These are phyloP conservation scores for Endotrypanum monterogeii DNA, from an alignment of 208 protist genomes.

Conservation along the genomic window DNA sequence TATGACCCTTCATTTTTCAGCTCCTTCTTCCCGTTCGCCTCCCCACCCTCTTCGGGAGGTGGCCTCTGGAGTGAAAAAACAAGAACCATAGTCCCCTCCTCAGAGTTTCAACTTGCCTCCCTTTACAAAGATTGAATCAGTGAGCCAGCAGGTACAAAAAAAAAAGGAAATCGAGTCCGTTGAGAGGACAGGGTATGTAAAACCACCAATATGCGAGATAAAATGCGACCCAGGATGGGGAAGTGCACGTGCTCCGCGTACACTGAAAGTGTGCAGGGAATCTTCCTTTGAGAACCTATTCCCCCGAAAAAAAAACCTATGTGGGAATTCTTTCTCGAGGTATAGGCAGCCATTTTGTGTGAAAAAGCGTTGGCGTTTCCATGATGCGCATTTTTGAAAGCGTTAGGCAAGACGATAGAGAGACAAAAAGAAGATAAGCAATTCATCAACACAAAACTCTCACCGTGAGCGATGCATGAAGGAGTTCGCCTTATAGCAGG, in stretches of 20 bases:
- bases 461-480: neutral
- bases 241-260: neutral
- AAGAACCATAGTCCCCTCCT: slow-evolving; percentile 7
- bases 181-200: neutral
- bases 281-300: too few species aligned
- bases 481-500: neutral
- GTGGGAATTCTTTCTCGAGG: neutral
- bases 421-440: neutral
- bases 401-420: neutral
- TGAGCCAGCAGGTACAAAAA: neutral
- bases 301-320: neutral
- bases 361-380: neutral
- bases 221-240: neutral
- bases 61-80: slow-evolving; percentile 12
- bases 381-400: neutral
- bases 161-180: neutral
- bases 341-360: neutral
- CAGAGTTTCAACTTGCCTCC: neutral
- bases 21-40: neutral
- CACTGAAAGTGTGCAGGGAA: neutral
- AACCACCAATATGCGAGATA: neutral
- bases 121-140: neutral
- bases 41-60: neutral
- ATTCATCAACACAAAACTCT: neutral
- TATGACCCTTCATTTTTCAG: slow-evolving; percentile 18